Evolutionary conservation across 2,329 filamentous ascomycete genomes (phyloP), one percentile per base, ranked within the genome.

Genomic region (Aureobasidium sp.): DNA sequence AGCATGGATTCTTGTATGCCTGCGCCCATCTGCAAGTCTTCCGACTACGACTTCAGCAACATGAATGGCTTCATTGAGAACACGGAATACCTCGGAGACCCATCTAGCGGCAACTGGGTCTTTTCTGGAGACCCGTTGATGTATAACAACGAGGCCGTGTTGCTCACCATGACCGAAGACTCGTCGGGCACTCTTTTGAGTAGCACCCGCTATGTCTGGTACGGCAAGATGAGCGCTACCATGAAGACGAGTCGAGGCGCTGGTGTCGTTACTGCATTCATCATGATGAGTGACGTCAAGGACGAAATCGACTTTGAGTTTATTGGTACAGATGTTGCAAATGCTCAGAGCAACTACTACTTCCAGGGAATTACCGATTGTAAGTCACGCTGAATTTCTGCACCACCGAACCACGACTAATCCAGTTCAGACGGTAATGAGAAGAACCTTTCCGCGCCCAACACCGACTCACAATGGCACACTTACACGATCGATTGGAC

Each of bases 221-320:
- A 97, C 75, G 94, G 94, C 72, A 96, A 89, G 75, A 87, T 96
- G 70, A 89, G 88, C 74, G 91, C 90, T 61, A 89, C 80, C 62
- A 80, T 97, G 75, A 94, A 91, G 81, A 93, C 91, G 0, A 88
- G 87, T 66, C 87, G 89, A 70, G 92, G 91, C 63, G 78, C 81
- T 49, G 94, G 94, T 81, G 94, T 99, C 25, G 89, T 99, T n/a
- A 95, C 91, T 1, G 93, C 91, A 34, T 99, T 99, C 73, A 99
- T 99, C 74, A 80, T 97, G 71, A 85, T 97, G 75, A 92, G 89
- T 39, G 93, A 97, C 71, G 89, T 95, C 71, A 96, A 97, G 82
- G 94, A 99, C 72, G 94, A 99, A 77, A 96, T 99, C 70, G 94
- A 99, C 78, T 97, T 91, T 73, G 94, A 99, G 75, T 97, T 89